Percentiles rank a stretch among this genome's conserved stretches.
phyloP scores from a whole-genome alignment of 1,284 basidiomycete species.

The Malassezia pachydermatis region DNA sequence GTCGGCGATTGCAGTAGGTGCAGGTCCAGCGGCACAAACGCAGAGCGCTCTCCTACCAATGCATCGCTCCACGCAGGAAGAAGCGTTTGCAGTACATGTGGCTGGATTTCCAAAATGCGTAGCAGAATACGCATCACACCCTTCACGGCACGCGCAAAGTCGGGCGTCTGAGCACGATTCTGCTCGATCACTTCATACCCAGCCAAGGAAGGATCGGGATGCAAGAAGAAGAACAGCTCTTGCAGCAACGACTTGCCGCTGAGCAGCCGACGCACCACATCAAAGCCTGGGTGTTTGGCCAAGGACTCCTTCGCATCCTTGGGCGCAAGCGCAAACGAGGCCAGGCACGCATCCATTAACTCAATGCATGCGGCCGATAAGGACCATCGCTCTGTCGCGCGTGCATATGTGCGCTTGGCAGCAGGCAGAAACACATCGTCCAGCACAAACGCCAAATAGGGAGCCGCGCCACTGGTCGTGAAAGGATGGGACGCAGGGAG shows the following conservation, averaged over 20 bases:
- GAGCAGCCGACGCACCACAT: slow-evolving; percentile 69
- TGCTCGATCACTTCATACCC: slow-evolving; percentile 55
- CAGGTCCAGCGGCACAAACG: slow-evolving; percentile 65
- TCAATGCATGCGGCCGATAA: slow-evolving; percentile 73
- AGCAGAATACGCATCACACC: slow-evolving; percentile 72
- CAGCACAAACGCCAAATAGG: slow-evolving; percentile 73
- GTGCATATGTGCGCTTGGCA: slow-evolving; percentile 59
- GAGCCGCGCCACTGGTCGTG: slow-evolving; percentile 12
- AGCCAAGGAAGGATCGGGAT: slow-evolving; percentile 31
- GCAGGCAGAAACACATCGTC: slow-evolving; percentile 67
- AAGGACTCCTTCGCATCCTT: slow-evolving; percentile 50
- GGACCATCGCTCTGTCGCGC: slow-evolving; percentile 70
- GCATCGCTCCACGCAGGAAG: slow-evolving; percentile 64
- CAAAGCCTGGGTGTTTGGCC: slow-evolving; percentile 68
- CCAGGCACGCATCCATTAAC: slow-evolving; percentile 73
- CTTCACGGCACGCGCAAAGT: slow-evolving; percentile 64
- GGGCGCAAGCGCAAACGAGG: slow-evolving; percentile 61
- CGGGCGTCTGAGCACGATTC: slow-evolving; percentile 58
- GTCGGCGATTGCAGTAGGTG: slow-evolving; percentile 58
- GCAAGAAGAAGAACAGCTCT: slow-evolving; percentile 63
- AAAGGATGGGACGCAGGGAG: not conserved
- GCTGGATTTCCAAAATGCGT: slow-evolving; percentile 72
- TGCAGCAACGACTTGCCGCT: slow-evolving; percentile 62
- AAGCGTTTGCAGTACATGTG: slow-evolving; percentile 77
- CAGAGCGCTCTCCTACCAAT: slow-evolving; percentile 4